These are phyloP conservation scores for Mangifera indica DNA, from an alignment of 345 rosid genomes.

Conservation along the genomic window DNA sequence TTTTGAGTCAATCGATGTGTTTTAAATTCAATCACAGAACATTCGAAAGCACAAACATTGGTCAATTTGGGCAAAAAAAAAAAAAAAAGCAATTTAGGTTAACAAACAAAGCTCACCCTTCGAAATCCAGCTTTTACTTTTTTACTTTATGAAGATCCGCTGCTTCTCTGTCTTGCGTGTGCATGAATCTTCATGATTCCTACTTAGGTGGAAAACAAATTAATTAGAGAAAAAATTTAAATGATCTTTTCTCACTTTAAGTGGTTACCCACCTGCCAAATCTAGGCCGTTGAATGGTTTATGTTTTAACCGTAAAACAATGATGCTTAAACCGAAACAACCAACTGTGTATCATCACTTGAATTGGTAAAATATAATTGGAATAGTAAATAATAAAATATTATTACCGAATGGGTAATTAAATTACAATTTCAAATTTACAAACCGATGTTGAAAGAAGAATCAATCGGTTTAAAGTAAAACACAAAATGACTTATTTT, in stretches of 20 bases:
- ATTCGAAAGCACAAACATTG: slow-evolving; percentile 16
- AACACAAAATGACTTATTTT: too few relatives aligned
- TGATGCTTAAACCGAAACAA: slow-evolving; percentile 14
- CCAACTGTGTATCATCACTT: too few relatives aligned
- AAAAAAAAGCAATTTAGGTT: slow-evolving; percentile 11
- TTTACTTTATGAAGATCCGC: not conserved
- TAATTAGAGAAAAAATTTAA: too few relatives aligned
- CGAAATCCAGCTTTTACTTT: slow-evolving; percentile 32
- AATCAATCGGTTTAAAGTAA: too few relatives aligned
- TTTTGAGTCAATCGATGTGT: not conserved
- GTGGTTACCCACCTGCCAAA: not conserved
- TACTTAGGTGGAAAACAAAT: too few relatives aligned
- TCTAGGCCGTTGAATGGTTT: not conserved
- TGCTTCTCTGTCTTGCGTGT: slow-evolving; percentile 16
- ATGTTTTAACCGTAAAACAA: too few relatives aligned
- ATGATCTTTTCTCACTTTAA: not conserved
- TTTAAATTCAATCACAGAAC: not conserved
- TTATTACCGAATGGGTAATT: too few relatives aligned
- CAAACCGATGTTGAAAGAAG: too few relatives aligned
- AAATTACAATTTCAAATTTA: too few relatives aligned
- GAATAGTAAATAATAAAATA: too few relatives aligned
- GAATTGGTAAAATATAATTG: too few relatives aligned
- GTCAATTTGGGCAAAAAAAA: not conserved
- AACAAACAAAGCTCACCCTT: slow-evolving; percentile 24
- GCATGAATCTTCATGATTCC: slow-evolving; percentile 24